A percentile compares a stretch with the other conserved stretches of the same genome.
Conservation (phyloP, 768 basidiomycete species). For the Tremella fuciformis region DNA sequence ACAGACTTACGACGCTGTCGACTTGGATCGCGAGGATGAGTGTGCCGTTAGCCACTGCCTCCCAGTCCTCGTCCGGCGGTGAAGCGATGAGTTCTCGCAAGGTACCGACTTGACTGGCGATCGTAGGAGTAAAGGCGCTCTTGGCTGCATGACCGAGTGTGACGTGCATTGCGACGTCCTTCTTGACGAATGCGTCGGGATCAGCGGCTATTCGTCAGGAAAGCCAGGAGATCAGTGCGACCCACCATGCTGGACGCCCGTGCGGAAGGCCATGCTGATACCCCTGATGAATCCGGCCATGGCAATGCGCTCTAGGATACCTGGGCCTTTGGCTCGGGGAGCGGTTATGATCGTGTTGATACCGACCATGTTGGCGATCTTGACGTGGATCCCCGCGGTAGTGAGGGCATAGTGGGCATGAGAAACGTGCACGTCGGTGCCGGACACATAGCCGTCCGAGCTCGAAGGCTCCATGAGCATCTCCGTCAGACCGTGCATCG, state of each 20-base stretch:
- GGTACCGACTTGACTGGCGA: slow-evolving; percentile 4
- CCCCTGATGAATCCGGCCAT: background rate
- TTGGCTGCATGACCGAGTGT: background rate
- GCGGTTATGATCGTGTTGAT: slow-evolving; percentile 4
- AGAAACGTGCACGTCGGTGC: background rate
- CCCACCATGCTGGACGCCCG: background rate
- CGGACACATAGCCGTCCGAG: background rate
- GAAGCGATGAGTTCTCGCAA: background rate
- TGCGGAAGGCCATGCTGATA: slow-evolving; percentile 2
- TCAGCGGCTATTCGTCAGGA: background rate
- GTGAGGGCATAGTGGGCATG: background rate
- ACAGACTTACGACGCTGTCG: background rate
- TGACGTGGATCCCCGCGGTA: background rate
- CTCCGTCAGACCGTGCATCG: slow-evolving; percentile 1
- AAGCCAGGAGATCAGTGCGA: background rate
- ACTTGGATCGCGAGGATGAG: background rate
- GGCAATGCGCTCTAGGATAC: background rate
- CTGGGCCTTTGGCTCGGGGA: background rate
- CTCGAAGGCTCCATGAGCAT: slow-evolving; percentile 4
- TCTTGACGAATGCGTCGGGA: background rate
- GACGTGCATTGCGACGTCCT: slow-evolving; percentile 1
- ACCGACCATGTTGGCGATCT: slow-evolving; percentile 2
- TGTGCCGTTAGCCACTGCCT: background rate
- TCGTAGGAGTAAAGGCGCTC: background rate
- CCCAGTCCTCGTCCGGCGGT: background rate